Evolutionary conservation across 345 rosid genomes (phyloP).

Genomic region (Anastatica hierochuntica): DNA sequence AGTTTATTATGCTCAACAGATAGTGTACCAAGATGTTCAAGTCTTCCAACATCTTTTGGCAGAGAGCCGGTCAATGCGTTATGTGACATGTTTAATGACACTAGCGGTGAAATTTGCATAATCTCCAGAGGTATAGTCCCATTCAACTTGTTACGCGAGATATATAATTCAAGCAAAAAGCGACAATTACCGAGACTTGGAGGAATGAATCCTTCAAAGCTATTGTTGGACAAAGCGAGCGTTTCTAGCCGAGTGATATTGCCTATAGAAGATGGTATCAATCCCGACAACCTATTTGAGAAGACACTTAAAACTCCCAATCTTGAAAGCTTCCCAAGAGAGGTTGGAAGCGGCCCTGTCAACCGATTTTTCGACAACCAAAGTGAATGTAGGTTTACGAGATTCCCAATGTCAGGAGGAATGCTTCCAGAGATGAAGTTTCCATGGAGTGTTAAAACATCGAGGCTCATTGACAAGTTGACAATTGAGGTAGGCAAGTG

Average conservation of each 20-base stretch:
- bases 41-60: neutral
- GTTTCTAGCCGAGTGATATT: neutral
- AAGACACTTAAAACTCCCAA: neutral
- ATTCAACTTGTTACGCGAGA: neutral
- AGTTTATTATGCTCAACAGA: neutral
- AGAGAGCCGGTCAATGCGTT: conserved; percentile 1
- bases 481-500: neutral
- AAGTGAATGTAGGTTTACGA: neutral
- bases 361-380: neutral
- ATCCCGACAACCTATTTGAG: conserved; percentile 1
- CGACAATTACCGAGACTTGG: neutral
- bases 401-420: neutral
- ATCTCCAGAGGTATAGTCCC: conserved; percentile 21
- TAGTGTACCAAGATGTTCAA: neutral
- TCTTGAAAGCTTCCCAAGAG: neutral
- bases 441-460: rapidly evolving
- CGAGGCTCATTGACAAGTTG: neutral
- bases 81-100: neutral
- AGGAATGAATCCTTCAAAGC: conserved; percentile 7
- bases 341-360: conserved; percentile 6
- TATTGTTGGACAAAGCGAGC: neutral
- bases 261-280: neutral
- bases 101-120: conserved; percentile 19
- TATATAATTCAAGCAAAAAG: neutral
- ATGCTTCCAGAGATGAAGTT: conserved; percentile 1